Base-by-base conservation (phyloP, 306 rosid species). In the Benincasa hispida region DNA sequence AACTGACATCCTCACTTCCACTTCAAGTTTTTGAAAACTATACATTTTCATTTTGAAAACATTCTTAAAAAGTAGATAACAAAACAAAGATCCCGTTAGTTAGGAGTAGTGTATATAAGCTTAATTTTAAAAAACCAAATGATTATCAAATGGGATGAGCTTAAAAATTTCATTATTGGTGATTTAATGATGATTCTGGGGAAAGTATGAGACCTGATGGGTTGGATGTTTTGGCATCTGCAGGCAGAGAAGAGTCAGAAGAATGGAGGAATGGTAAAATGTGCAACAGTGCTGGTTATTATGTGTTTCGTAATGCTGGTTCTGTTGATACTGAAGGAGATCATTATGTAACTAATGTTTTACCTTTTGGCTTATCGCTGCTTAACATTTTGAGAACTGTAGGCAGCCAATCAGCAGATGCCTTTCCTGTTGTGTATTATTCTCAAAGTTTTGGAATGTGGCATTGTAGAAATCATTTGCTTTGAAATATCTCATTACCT, bases 231-330 rank as follows among this genome's bases (percentile, higher is more conserved):
- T 18, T 79, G 77, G 53, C 22, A 42, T 82, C 76, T 53, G 78
- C 97, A 91, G 97, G 97, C 97, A 57, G 97, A 91, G 84, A 89
- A 85, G 85, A 82, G 85, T 1, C 97, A 91, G 85, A 81, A 87
- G 78, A 77, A 84, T 85, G 97, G 93, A 78, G 97, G 93, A 74
- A 87, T 89, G 92, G 84, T 91, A 77, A 87, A 18, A 79, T 91
- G 97, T 77, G 97, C 91, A 25, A 87, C 97, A 5, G 86, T 86
- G 80, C 92, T 91, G 58, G 86, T 91, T 58, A 81, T 91, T 72
- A 91, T 89, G 97, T 91, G 97, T 87, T 84, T 87, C 70, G 5
- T 87, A 66, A 91, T 91, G 97, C 60, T 89, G 35, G 87, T 84
- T 83, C 87, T 91, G 61, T 82, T 91, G 86, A 72, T 91, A 42